A percentile compares a stretch with the other conserved stretches of the same genome.
Conservation (phyloP, 352 stramenopile genomes). For the Phytophthora hibernalis region DNA sequence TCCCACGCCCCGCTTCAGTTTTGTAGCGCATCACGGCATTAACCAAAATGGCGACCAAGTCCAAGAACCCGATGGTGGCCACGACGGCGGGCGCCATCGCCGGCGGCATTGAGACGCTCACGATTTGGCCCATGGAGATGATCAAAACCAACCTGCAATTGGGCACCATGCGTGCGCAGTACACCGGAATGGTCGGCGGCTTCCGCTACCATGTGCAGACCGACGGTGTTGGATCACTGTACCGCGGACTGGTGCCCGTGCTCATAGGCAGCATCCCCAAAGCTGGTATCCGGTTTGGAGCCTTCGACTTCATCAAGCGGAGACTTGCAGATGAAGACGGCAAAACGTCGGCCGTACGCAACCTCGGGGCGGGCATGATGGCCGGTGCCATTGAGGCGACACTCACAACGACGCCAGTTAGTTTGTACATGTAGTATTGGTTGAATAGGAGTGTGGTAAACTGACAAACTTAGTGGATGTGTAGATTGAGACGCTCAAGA, state of each 20-base stretch:
- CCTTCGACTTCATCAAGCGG: constrained; percentile 92
- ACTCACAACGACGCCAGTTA: constrained; percentile 93
- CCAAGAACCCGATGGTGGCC: constrained; percentile 82
- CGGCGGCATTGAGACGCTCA: constrained; percentile 89
- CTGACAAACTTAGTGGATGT: background rate
- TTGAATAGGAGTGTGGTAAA: background rate
- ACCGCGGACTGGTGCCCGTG: constrained; percentile 94
- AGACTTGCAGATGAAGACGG: constrained; percentile 89
- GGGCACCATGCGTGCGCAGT: constrained; percentile 79
- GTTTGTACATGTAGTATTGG: constrained; percentile 17
- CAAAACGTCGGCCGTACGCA: constrained; percentile 90
- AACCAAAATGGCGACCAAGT: constrained; percentile 58
- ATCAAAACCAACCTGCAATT: constrained; percentile 96
- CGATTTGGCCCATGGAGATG: constrained; percentile 95
- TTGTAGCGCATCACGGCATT: constrained; percentile 34
- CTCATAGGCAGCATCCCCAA: constrained; percentile 96
- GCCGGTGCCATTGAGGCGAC: constrained; percentile 93
- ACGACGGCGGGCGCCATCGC: constrained; percentile 87
- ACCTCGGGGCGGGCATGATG: constrained; percentile 93
- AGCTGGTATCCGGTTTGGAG: constrained; percentile 96
- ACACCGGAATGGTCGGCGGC: constrained; percentile 74
- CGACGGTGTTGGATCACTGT: constrained; percentile 84
- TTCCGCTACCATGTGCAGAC: constrained; percentile 79
- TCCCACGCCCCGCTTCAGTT: constrained; percentile 32
- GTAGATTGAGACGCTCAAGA: constrained; percentile 96